Conservation (phyloP, 345 rosid species). For the Mallotus nudiflorus region DNA sequence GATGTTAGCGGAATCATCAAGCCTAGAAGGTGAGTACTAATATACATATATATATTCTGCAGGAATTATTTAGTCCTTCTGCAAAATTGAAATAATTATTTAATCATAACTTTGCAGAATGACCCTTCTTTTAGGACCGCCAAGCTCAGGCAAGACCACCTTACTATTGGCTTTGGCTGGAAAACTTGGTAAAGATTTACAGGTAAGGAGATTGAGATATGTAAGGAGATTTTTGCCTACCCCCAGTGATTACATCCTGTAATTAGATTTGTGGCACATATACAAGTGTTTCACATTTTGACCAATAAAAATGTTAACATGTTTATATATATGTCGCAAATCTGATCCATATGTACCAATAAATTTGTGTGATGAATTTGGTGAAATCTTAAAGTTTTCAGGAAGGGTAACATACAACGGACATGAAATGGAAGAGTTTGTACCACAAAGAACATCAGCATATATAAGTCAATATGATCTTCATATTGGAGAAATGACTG, state of each 20-base stretch:
- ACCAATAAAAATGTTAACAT: too few species aligned
- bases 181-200: constrained; percentile 51
- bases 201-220: constrained; percentile 33
- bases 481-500: constrained; percentile 66
- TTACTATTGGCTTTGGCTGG: constrained; percentile 56
- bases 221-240: neutral
- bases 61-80: neutral
- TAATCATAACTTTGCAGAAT: constrained; percentile 37
- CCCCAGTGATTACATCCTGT: too few species aligned
- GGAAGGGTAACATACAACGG: constrained; percentile 69
- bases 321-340: too few species aligned
- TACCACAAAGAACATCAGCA: constrained; percentile 60
- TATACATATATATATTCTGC: neutral
- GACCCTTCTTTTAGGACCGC: constrained; percentile 64
- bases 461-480: constrained; percentile 64
- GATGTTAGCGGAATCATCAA: constrained; percentile 56
- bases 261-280: too few species aligned
- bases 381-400: constrained; percentile 38
- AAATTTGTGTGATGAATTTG: too few species aligned
- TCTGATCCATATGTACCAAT: too few species aligned
- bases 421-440: constrained; percentile 62
- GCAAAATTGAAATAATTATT: neutral
- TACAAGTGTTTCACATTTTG: too few species aligned
- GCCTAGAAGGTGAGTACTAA: constrained; percentile 37
- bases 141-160: constrained; percentile 61